Base-by-base conservation (phyloP, 1,284 basidiomycete species). In the Ustilago curta region DNA sequence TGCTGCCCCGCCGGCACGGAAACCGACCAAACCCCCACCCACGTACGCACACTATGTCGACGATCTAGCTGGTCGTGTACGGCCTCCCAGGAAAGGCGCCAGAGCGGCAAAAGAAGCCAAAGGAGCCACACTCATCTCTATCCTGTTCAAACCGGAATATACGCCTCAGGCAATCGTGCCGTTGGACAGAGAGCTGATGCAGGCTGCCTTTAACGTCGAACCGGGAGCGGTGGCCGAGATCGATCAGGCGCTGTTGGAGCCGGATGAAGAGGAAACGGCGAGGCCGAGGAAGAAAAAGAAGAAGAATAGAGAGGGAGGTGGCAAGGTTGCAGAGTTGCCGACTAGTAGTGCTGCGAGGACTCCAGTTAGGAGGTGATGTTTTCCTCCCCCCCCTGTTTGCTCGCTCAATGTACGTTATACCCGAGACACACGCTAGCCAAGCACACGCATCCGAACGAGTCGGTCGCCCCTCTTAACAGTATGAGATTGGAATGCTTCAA, bases 11-110 rank as follows among this genome's bases (percentile, higher is more conserved):
- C 67, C 71, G 0, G 60, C 68, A n/a, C 59, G 59, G 8, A 65
- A 61, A 56, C 58, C 65, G 0, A 61, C 62, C 45, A 76, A 76
- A 42, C 74, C 74, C 8, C 74, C 74, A 0, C 39, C 61, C 3
- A 76, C 74, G 1, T 76, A 76, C 27, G 74, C 74, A 6, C 74
- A 76, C 62, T 76, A 72, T 49, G 69, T 76, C 27, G 50, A 72
- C 5, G 74, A 72, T 25, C 56, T 76, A 1, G 69, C 74, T 0
- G 74, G 74, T 5, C 60, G 70, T 8, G 74, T 76, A 5, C 70
- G 62, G 12, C 74, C 74, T 0, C 65, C 64, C 0, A 52, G 62
- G 37, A 76, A 71, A 43, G 19, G 53, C 9, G 49, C 49, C 2
- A n/a, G 64, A 16, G 68, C 68, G n/a, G 59, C 60, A 1, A 61